Evolutionary conservation across 805 yeast genomes (phyloP).

Genomic region (Ogataea methanolica): DNA sequence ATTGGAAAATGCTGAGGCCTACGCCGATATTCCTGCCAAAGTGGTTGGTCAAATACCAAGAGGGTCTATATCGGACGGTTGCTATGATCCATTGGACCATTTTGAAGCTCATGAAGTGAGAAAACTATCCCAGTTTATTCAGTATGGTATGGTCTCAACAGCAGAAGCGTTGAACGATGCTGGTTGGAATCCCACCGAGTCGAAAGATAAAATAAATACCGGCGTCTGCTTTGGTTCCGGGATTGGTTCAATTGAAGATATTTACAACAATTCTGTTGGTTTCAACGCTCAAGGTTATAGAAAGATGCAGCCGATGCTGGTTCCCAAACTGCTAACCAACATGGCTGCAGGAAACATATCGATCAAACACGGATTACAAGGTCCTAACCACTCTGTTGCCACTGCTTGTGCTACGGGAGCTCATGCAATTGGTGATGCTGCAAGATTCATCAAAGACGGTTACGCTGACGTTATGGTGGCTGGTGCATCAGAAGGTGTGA

Average conservation of each 20-base stretch:
- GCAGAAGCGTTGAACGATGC: constrained; percentile 75
- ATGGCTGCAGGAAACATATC: constrained; percentile 95
- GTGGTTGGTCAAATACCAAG: constrained; percentile 73
- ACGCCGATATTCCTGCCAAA: constrained; percentile 56
- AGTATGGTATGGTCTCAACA: constrained; percentile 74
- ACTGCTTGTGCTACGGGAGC: constrained; percentile 98
- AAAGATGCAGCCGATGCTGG: constrained; percentile 77
- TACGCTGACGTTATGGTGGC: constrained; percentile 85
- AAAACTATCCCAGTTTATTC: constrained; percentile 67
- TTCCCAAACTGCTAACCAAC: constrained; percentile 78
- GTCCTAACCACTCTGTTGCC: constrained; percentile 83
- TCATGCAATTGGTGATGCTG: constrained; percentile 91
- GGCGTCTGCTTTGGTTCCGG: constrained; percentile 94
- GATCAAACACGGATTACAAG: constrained; percentile 68
- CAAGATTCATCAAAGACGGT: constrained; percentile 70
- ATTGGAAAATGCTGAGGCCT: constrained; percentile 41
- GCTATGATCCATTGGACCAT: constrained; percentile 51
- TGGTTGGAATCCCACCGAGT: constrained; percentile 38
- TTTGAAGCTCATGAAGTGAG: constrained; percentile 46
- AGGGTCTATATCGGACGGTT: constrained; percentile 32
- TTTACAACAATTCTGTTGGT: constrained; percentile 56
- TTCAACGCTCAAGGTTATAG: constrained; percentile 50
- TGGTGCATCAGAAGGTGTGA: constrained; percentile 88
- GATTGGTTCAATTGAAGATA: constrained; percentile 79
- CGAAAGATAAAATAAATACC: constrained; percentile 32